Conservation (phyloP, 2,329 filamentous ascomycete genomes). For the Teratosphaeria viscida region DNA sequence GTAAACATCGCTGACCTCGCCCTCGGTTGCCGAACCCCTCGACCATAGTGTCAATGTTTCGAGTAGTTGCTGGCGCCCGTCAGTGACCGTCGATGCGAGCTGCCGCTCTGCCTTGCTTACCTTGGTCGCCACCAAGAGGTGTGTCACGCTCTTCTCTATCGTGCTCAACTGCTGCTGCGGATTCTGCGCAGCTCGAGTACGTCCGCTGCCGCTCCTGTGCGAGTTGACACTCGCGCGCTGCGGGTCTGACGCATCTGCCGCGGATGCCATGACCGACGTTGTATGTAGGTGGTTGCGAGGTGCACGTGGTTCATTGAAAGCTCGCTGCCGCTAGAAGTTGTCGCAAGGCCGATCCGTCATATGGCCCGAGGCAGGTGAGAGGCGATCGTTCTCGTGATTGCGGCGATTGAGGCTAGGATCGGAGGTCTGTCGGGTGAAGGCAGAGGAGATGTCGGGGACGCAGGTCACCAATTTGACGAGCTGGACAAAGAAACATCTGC, state of each 20-base stretch:
- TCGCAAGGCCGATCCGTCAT: not conserved
- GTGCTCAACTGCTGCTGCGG: constrained; percentile 73
- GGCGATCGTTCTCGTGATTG: not conserved
- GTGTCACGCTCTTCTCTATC: constrained; percentile 98
- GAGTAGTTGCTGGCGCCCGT: constrained; percentile 55
- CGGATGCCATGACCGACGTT: not conserved
- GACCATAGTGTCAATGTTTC: constrained; percentile 98
- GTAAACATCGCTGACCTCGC: constrained; percentile 95
- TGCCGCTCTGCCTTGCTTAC: not conserved
- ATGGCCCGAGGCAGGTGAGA: not conserved
- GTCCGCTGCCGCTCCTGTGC: not conserved
- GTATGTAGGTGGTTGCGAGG: not conserved
- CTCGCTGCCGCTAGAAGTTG: not conserved
- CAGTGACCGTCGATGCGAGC: not conserved
- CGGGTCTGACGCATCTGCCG: not conserved
- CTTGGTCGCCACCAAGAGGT: constrained; percentile 94
- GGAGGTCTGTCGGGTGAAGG: not conserved
- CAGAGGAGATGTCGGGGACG: not conserved
- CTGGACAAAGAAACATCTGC: not conserved
- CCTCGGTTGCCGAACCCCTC: constrained; percentile 79
- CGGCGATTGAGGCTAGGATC: not conserved
- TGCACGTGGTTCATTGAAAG: not conserved
- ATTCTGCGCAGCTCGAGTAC: constrained; percentile 31
- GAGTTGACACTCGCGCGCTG: not conserved
- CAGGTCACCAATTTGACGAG: not conserved